Evolutionary conservation across 306 rosid species (phyloP), one percentile per base, ranked within the genome.

Genomic region (Lathyrus aphaca): DNA sequence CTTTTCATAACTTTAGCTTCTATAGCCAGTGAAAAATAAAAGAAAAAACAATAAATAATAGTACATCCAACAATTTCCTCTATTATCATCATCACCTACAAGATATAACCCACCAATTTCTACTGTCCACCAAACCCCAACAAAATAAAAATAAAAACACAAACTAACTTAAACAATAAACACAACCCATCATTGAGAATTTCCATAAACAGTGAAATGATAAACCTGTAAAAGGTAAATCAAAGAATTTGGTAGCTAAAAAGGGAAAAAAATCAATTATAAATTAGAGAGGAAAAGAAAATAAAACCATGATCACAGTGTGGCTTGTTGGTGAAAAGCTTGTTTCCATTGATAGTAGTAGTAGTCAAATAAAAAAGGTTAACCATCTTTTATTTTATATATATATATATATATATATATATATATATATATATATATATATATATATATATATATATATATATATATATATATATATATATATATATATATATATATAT

Each of bases 1-100:
- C 99, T 87, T 81, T 64, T 81, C 99, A 91, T 95, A 49, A 59
- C 66, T 77, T 83, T 91, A 66, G 87, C 77, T 89, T 95, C 99
- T 54, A 86, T 64, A 40, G 92, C 95, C 81, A 95, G 77, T 15
- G 92, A 84, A n/a, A 71, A 69, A 13, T 19, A 78, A 68, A 71
- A 44, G 16, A 61, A 49, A 58, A 60, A 12, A 35, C 64, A 42
- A 60, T 48, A 69, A 44, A 63, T 66, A 39, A 62, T 42, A 45
- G 35, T 32, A 43, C 37, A 74, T 40, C 61, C 73, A 67, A 69
- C 49, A 51, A 73, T 40, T 58, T 40, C 25, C 46, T 49, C 40
- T 49, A 21, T 43, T 12, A 44, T 15, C 35, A 18, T 62, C 35
- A 23, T 68, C 48, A 44, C 57, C 69, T 19, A 35, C 44, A 17